Base-by-base conservation (phyloP, 2,329 filamentous ascomycete genomes). In the Monilinia vaccinii-corymbosi region DNA sequence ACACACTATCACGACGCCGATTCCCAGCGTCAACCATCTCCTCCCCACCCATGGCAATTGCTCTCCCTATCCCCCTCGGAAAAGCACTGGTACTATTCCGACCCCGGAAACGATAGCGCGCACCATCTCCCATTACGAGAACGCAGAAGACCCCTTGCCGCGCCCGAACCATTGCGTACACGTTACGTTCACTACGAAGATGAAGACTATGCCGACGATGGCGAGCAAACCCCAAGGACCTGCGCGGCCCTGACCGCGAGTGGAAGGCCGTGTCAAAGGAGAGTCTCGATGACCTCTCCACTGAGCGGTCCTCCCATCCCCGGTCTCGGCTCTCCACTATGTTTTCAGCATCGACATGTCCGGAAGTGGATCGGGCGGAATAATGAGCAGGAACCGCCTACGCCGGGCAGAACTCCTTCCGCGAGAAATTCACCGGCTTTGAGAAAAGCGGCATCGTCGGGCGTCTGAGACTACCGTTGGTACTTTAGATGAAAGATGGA, bases 131-230 rank as follows among this genome's bases (percentile, higher is more conserved):
- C 51, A 21, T 10, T 55, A 4, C 38, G 38, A 31, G 51, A 55
- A 44, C 38, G 38, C 18, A 31, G 28, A 21, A 34, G 16, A 1
- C 40, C n/a, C 6, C 13, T n/a, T 3, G n/a, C n/a, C 4, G 2
- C 18, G 4, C 28, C 21, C 13, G 38, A 31, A 3, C 28, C 38
- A 14, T 14, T 31, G 1, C 40, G 51, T 23, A 25, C 28, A 9
- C 38, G 51, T 1, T 32, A 23, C 51, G 51, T 55, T 2, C 51
- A 55, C 2, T 55, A 55, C n/a, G 51, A 55, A 32, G 45, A 58
- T 36, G 42, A 50, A 18, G n/a, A 40, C 16, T 3, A 51, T n/a
- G 44, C 45, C 9, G 55, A 42, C 10, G 45, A 55, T 9, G n/a
- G n/a, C n/a, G 45, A 36, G 11, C 21, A 5, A 3, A 23, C 23